Evolutionary conservation across 2,329 filamentous ascomycete genomes (phyloP).

Genomic region (Epichloe elymi): DNA sequence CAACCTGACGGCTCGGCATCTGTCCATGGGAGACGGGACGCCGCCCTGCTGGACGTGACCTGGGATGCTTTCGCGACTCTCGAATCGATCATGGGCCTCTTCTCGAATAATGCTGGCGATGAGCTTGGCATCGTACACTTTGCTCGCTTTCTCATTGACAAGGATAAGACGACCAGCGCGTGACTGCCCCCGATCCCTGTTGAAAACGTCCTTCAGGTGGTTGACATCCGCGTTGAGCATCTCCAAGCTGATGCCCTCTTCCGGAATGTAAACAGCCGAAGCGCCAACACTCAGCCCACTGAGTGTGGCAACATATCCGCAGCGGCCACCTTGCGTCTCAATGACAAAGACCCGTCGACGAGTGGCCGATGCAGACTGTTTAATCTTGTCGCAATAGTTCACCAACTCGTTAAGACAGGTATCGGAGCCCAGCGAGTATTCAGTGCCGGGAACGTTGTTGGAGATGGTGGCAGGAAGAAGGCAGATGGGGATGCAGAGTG

Average conservation of each 20-base stretch:
- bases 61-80: slow-evolving; percentile 80
- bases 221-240: slow-evolving; percentile 88
- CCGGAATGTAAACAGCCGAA: slow-evolving; percentile 86
- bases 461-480: slow-evolving; percentile 93
- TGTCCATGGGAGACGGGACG: slow-evolving; percentile 89
- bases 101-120: slow-evolving; percentile 94
- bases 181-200: slow-evolving; percentile 72
- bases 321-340: slow-evolving; percentile 90
- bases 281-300: slow-evolving; percentile 87
- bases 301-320: slow-evolving; percentile 84
- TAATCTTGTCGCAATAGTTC: slow-evolving; percentile 92
- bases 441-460: slow-evolving; percentile 95
- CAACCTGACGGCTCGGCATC: slow-evolving; percentile 79
- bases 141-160: slow-evolving; percentile 89
- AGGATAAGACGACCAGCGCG: slow-evolving; percentile 88
- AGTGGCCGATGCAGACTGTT: slow-evolving; percentile 89
- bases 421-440: slow-evolving; percentile 93
- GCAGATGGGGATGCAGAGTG: slow-evolving; percentile 84
- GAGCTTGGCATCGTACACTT: slow-evolving; percentile 81
- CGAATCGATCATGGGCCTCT: slow-evolving; percentile 83
- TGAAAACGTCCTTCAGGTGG: slow-evolving; percentile 76
- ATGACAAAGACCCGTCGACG: slow-evolving; percentile 93
- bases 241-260: slow-evolving; percentile 86
- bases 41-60: slow-evolving; percentile 93
- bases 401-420: slow-evolving; percentile 94